Base-by-base conservation (phyloP, 139 green algal species). In the Closterium sp. region DNA sequence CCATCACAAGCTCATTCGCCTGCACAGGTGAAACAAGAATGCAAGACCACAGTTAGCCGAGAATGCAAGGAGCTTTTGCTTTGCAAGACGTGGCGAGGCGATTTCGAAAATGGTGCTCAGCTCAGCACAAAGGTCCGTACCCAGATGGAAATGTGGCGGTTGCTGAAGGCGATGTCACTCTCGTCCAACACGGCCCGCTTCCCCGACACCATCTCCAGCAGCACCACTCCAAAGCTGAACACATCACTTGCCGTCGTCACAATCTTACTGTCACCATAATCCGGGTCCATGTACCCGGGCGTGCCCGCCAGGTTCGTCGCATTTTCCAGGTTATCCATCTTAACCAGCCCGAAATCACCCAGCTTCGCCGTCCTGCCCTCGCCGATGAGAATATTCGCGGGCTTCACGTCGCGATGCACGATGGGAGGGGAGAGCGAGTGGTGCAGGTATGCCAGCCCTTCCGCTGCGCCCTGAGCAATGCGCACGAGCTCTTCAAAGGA, bases 361-460 rank as follows among this genome's bases (percentile, higher is more conserved):
- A 86, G 24, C 73, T 86, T 86, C 7, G 73, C 73, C 73, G 22
- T n/a, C 62, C 70, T 84, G 28, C 86, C 38, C 29, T 70, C 5
- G 73, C 85, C 84, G 4, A 95, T 85, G 21, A 95, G 88, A 29
- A 95, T 91, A 91, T 95, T 95, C 10, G 79, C 38, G 21, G 93
- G 70, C 45, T 95, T 95, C 19, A 95, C 34, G 90, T 95, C 93
- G 9, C 93, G 73, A 73, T 95, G 93, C 10, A 95, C 45, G 34
- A 94, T 92, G 34, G 31, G 22, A 2, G 31, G 73, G 4, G 73
- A 7, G 24, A 28, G 11, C 24, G 27, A 79, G 87, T 95, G 32
- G 87, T 96, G 95, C 87, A 96, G 90, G 79, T 89, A 90, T 31
- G 21, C 73, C 86, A 93, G 42, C 9, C 91, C 91, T 70, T 91